Percentiles rank a stretch among this genome's conserved stretches.
Conservation (phyloP, 2,329 filamentous ascomycete species). For the Hyphodiscus sp. region DNA sequence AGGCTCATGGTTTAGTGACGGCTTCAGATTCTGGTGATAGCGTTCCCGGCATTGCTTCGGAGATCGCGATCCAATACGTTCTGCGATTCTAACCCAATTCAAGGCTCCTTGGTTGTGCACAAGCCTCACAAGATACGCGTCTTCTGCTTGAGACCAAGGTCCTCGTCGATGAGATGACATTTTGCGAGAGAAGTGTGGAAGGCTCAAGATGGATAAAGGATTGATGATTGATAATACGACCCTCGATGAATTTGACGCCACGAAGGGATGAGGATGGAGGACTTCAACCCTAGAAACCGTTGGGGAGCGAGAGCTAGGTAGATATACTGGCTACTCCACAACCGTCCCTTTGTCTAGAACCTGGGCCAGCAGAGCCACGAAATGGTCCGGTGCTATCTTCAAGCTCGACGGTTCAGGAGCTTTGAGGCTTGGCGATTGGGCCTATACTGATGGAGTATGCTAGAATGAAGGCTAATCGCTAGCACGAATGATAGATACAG, state of each 20-base stretch:
- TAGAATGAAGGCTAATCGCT: background rate
- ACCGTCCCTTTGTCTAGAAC: background rate
- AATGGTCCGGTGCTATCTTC: background rate
- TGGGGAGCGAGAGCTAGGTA: constrained; percentile 3
- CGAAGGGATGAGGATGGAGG: background rate
- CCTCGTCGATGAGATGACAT: constrained; percentile 57
- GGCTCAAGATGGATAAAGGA: too few relatives aligned
- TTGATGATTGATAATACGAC: background rate
- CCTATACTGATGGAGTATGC: background rate
- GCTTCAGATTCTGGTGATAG: constrained; percentile 89
- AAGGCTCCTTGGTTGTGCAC: constrained; percentile 66
- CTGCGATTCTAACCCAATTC: constrained; percentile 87
- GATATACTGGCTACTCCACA: constrained; percentile 3
- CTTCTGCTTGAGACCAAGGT: constrained; percentile 77
- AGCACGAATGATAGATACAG: background rate
- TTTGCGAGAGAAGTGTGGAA: background rate
- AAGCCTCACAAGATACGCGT: constrained; percentile 61
- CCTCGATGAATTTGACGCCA: background rate
- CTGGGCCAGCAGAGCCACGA: constrained; percentile 1
- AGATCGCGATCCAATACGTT: constrained; percentile 67
- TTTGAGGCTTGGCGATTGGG: background rate
- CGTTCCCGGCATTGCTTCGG: constrained; percentile 94
- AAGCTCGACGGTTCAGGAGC: background rate
- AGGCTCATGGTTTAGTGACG: constrained; percentile 64
- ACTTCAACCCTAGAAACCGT: constrained; percentile 4